Evolutionary conservation across 2,329 filamentous ascomycete species (phyloP), one percentile per base, ranked within the genome.

Genomic region (Colletotrichum australisinense): DNA sequence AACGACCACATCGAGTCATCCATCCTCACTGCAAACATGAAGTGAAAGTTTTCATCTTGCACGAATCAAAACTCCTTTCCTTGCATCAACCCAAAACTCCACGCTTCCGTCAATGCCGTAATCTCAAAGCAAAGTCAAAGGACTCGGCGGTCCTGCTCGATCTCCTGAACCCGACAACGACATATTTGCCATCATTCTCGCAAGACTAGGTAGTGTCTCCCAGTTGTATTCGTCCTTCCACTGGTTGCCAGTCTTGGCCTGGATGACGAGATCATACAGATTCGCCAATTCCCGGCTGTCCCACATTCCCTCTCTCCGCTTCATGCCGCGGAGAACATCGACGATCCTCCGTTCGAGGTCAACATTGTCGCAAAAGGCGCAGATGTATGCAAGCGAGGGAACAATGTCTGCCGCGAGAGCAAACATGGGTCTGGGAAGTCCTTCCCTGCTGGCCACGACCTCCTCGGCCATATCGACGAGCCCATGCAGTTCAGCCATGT

Each of bases 301-400:
- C 67, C 74, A 76, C 52, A 68, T 49, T 42, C 73, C 73, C 72
- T 76, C 75, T 12, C 75, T 67, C 46, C 75, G 53, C 57, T 42
- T 69, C 62, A 72, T 69, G 16, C 42, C 55, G 9, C 75, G 64
- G 4, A 76, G 59, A 8, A 74, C 12, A 7, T 63, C 42, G 12
- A 76, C 70, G 55, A 74, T 70, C 16, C 75, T 28, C 35, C 57
- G 56, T 16, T 70, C 71, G 6, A 75, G 53, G 6, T 58, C 59
- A 9, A 52, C 49, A 28, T 76, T 68, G 6, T 67, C 49, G 55
- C 75, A 76, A 12, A 67, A 75, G 16, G 67, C 74, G 42, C 73
- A 76, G 5, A 76, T 42, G 42, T 69, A 73, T 9, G 70, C 46
- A 11, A 73, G 24, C 9, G 70, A 64, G 8, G 70, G 70, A 42